phyloP scores from a whole-genome alignment of 2,329 filamentous ascomycete genomes.

The Xylariaceae sp. region DNA sequence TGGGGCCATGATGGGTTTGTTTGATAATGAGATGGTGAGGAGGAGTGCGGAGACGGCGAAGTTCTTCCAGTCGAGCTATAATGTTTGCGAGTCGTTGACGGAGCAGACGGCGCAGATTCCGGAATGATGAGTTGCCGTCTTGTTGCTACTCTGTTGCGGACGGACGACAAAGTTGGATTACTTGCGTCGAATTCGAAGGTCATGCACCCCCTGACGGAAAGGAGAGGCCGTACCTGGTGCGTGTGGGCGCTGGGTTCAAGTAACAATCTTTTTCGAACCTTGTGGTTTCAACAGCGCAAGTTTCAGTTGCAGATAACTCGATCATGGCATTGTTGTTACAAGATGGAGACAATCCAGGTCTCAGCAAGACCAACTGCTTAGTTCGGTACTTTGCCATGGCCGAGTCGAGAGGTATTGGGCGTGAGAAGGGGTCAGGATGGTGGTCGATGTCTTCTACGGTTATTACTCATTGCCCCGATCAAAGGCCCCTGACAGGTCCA shows the following conservation, averaged over 20 bases:
- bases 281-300: too few species aligned
- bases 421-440: too few species aligned
- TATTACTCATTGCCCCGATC: too few species aligned
- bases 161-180: background rate
- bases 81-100: conserved; percentile 15
- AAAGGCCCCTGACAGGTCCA: too few species aligned
- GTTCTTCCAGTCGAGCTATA: conserved; percentile 20
- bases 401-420: too few species aligned
- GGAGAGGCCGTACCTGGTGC: background rate
- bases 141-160: too few species aligned
- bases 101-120: conserved; percentile 16
- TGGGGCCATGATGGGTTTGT: conserved; percentile 21
- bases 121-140: too few species aligned
- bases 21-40: conserved; percentile 22
- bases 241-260: too few species aligned
- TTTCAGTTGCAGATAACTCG: background rate
- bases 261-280: too few species aligned
- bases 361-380: background rate
- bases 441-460: background rate
- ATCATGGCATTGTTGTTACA: background rate
- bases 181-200: background rate
- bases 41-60: conserved; percentile 21
- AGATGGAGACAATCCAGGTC: background rate
- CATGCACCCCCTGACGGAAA: background rate
- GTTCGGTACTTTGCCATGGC: background rate